Percentiles rank a stretch among this genome's conserved stretches.
Conservation (phyloP, 2,329 filamentous ascomycete species). For the Ophiostoma sp. region DNA sequence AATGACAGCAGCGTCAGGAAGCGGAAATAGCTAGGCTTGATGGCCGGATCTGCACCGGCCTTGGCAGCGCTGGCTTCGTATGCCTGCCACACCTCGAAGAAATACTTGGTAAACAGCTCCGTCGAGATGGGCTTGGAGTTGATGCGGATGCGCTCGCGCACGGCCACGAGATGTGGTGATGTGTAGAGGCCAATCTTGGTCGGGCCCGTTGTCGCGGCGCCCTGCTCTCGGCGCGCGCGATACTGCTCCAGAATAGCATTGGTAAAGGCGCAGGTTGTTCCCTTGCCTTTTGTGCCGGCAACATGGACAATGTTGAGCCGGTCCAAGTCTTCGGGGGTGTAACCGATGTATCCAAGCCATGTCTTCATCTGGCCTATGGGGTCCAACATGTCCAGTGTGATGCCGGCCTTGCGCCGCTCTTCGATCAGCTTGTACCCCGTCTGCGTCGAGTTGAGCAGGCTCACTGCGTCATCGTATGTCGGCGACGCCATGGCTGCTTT, state of each 20-base stretch:
- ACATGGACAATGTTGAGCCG: constrained; percentile 64
- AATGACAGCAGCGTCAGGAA: constrained; percentile 62
- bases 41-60: constrained; percentile 33
- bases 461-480: constrained; percentile 66
- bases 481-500: not conserved
- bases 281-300: constrained; percentile 73
- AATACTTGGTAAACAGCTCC: constrained; percentile 57
- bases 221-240: constrained; percentile 29
- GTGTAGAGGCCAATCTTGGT: constrained; percentile 59
- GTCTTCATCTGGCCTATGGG: constrained; percentile 73
- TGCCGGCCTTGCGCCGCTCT: constrained; percentile 67
- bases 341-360: constrained; percentile 73
- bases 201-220: constrained; percentile 30
- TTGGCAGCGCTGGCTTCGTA: constrained; percentile 31
- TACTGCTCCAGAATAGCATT: constrained; percentile 57
- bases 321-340: constrained; percentile 53
- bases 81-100: constrained; percentile 62
- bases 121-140: constrained; percentile 54
- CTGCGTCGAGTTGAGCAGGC: constrained; percentile 83
- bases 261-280: constrained; percentile 64
- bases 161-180: constrained; percentile 62
- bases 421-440: constrained; percentile 79
- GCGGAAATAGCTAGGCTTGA: constrained; percentile 54
- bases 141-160: constrained; percentile 62
- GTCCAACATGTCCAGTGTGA: constrained; percentile 58